Evolutionary conservation across 192 early-diverging fungal genomes (phyloP), one percentile per base, ranked within the genome.

Genomic region (Backusella tuberculispora): DNA sequence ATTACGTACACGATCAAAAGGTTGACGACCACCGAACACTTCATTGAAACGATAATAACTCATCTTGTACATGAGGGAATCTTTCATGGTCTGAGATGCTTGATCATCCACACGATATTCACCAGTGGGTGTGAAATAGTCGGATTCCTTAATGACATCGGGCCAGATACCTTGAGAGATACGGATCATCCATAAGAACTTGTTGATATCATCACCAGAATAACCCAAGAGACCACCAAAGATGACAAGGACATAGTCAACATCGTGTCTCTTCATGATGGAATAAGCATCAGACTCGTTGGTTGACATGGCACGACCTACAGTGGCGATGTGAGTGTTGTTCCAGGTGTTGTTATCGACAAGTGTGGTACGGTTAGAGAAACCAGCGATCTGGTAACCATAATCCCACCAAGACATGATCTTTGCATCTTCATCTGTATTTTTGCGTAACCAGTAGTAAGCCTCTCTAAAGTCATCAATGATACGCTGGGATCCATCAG

Each of bases 331-430:
- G 74, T 99, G 98, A 4, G 98, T 99, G 90, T 99, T 99, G 92
- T 99, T 99, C 98, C 98, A 99, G 3, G 98, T 99, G 81, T 99
- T 99, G 90, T 99, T 99, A 86, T 99, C 98, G 21, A 99, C 98
- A 40, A 99, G 83, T 1, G 95, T 95, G 1, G 94, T 92, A 41
- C 98, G 90, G 81, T 99, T 96, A 17, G 98, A 94, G 96, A 99
- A 98, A 21, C 98, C 98, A 0, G 98, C 96, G 73, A 99, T 94
- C 85, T 99, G 98, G 85, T 99, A 99, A 1, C 98, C 98, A 79
- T 99, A 99, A 86, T 99, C 98, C 98, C 98, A 99, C 98, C 98
- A 99, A 12, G 97, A 95, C 84, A 99, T 91, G 70, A 99, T 91
- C 84, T 95, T 97, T 65, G 96, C 94, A 69, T 97, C 92, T 17